Evolutionary conservation across 306 rosid genomes (phyloP), one percentile per base, ranked within the genome.

Genomic region (Carpinus fangiana): DNA sequence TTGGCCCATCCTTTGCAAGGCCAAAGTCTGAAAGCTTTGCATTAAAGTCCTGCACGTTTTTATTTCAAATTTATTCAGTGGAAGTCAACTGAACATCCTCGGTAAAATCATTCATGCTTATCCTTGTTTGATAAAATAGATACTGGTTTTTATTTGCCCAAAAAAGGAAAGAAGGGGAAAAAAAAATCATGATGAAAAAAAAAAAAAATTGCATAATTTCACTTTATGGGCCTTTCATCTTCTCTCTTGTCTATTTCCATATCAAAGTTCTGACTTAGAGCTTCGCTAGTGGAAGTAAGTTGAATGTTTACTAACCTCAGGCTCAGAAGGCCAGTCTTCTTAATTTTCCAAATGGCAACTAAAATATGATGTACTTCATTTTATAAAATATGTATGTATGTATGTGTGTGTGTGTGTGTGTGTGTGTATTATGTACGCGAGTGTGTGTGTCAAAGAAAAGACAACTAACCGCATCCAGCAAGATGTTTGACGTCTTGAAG

Each of bases 1-100:
- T 90, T 1, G 98, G 98, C 48, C 98, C 98, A 84, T 93, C 98
- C 92, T 93, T 93, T 53, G 98, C 98, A 77, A 93, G 98, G 75
- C 98, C 98, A 57, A 93, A 93, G 81, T 93, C 98, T 50, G 98
- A 93, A 82, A 93, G 93, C 78, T 93, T 93, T 16, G 98, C 98
- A 67, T 91, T 91, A 77, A 93, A 93, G 75, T 90, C 88, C 98
- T 93, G 88, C 85, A 82, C 48, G 73, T 82, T 81, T 75, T 75
- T 68, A 64, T 54, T 61, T 54, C 45, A 21, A 83, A 56, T 78
- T 84, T 83, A 79, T 84, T 65, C 62, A 67, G 74, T 20, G 47
- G 41, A 46, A 82, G 76, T 71, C 74, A 68, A n/a, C 46, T 10
- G 13, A 17, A 38, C 31, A 17, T 66, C 51, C 50, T 41, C 55